phyloP scores from a whole-genome alignment of 176 grass and related monocot species.

The Oryza punctata region DNA sequence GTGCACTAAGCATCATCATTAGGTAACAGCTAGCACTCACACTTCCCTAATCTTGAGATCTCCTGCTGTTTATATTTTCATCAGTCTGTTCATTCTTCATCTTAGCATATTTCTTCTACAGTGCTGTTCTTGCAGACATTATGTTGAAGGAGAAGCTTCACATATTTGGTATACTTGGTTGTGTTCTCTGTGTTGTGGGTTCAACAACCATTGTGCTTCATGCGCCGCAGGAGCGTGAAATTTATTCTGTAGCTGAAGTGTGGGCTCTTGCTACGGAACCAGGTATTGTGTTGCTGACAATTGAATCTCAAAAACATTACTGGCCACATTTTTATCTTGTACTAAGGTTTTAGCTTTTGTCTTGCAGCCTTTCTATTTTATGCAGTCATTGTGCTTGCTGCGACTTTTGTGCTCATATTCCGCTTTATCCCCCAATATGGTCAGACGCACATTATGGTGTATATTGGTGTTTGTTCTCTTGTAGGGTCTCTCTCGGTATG shows the following conservation, averaged over 20 bases:
- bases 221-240: conserved; percentile 87
- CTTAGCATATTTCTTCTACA: conserved; percentile 42
- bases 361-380: conserved; percentile 80
- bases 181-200: conserved; percentile 94
- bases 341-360: conserved; percentile 27
- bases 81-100: background rate
- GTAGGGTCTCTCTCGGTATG: conserved; percentile 94
- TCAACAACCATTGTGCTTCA: conserved; percentile 97
- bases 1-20: conserved; percentile 95
- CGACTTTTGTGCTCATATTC: conserved; percentile 83
- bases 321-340: conserved; percentile 3
- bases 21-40: conserved; percentile 48
- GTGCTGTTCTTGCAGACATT: conserved; percentile 87
- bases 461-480: conserved; percentile 96
- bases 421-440: conserved; percentile 84
- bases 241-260: conserved; percentile 91
- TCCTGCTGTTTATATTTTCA: conserved; percentile 21
- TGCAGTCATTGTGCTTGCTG: conserved; percentile 65
- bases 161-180: conserved; percentile 92
- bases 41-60: background rate
- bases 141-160: conserved; percentile 93
- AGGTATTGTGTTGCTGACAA: conserved; percentile 41
- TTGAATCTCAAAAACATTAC: background rate
- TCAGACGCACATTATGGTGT: conserved; percentile 96
- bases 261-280: conserved; percentile 98